These are phyloP conservation scores for Letharia lupina DNA, from an alignment of 495 filamentous ascomycete genomes.

Conservation along the genomic window DNA sequence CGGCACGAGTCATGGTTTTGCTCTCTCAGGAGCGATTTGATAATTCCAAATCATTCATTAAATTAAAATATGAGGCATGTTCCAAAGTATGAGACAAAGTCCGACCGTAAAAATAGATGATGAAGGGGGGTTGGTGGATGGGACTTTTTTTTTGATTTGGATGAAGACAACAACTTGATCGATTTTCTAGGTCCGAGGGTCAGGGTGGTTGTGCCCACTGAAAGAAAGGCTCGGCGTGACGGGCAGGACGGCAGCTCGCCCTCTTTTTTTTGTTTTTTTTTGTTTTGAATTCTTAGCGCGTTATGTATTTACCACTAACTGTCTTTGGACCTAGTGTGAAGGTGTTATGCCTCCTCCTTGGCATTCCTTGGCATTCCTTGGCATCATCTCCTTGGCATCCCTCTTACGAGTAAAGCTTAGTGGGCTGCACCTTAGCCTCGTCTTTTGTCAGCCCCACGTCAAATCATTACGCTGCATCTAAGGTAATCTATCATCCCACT, in stretches of 20 bases:
- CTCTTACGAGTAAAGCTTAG: too few relatives aligned
- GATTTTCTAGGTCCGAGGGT: background rate
- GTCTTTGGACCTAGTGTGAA: background rate
- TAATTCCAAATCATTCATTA: background rate
- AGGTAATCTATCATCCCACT: background rate
- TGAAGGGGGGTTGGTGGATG: background rate
- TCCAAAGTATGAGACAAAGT: background rate
- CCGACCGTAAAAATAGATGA: conserved; percentile 4
- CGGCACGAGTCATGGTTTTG: conserved; percentile 5
- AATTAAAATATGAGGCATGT: background rate
- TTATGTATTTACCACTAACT: background rate
- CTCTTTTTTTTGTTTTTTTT: too few relatives aligned
- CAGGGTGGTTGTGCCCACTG: background rate
- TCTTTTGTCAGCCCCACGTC: too few relatives aligned
- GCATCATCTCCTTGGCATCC: background rate
- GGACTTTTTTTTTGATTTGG: background rate
- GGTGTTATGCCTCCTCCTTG: background rate
- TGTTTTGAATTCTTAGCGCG: background rate
- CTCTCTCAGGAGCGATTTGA: background rate
- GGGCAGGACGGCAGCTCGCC: background rate
- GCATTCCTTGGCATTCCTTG: background rate
- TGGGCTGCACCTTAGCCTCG: too few relatives aligned
- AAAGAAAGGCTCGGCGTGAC: background rate
- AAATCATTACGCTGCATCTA: too few relatives aligned
- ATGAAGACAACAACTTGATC: background rate